A percentile compares a stretch with the other conserved stretches of the same genome.
These are phyloP conservation scores for Penicillium desertorum DNA, from an alignment of 495 filamentous ascomycete species.

Conservation along the genomic window DNA sequence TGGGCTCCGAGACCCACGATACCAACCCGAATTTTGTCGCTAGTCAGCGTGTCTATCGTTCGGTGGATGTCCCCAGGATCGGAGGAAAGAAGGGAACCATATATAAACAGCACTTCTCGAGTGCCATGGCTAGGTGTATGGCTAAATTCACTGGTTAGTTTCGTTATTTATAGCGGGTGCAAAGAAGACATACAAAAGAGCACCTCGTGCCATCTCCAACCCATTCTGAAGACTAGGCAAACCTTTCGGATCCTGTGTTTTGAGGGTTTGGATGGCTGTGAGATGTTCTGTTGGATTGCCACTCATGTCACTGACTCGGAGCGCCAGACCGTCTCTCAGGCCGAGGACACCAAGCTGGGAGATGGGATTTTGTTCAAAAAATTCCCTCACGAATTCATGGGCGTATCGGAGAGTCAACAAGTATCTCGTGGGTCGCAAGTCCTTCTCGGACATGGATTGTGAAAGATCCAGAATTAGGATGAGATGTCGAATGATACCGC, in stretches of 20 bases:
- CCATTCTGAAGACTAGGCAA: slow-evolving; percentile 93
- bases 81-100: slow-evolving; percentile 82
- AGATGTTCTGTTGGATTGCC: slow-evolving; percentile 92
- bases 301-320: slow-evolving; percentile 81
- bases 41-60: slow-evolving; percentile 73
- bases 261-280: slow-evolving; percentile 66
- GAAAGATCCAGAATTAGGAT: slow-evolving; percentile 92
- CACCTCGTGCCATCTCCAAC: slow-evolving; percentile 87
- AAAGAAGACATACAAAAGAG: slow-evolving; percentile 64
- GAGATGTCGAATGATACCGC: slow-evolving; percentile 93
- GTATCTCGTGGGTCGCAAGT: slow-evolving; percentile 83
- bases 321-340: slow-evolving; percentile 85
- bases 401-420: slow-evolving; percentile 80
- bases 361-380: slow-evolving; percentile 99
- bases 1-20: slow-evolving; percentile 89
- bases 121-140: slow-evolving; percentile 93
- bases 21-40: slow-evolving; percentile 79
- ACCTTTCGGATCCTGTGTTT: slow-evolving; percentile 78
- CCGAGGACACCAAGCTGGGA: slow-evolving; percentile 88
- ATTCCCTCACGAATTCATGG: slow-evolving; percentile 85
- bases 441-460: slow-evolving; percentile 92
- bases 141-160: slow-evolving; percentile 42
- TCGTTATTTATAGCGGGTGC: not conserved
- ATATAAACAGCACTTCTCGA: slow-evolving; percentile 85
- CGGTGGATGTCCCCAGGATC: slow-evolving; percentile 95